Evolutionary conservation across 305 asterid species (phyloP).

Genomic region (Fraxinus velutina): DNA sequence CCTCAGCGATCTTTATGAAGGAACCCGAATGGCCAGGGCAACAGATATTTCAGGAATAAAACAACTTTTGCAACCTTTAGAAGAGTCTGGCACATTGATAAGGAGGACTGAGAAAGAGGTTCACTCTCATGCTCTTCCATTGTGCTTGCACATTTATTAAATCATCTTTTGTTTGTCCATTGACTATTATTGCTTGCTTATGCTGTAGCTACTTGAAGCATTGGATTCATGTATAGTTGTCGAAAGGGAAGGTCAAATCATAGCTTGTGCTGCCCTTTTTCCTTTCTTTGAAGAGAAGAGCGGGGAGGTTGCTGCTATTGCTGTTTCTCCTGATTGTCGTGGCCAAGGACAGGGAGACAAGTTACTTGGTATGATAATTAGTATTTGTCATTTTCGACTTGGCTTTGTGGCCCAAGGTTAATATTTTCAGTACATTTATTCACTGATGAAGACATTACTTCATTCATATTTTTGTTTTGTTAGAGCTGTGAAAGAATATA

Average conservation of each 20-base stretch:
- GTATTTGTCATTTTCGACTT: background rate
- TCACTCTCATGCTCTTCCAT: slow-evolving; percentile 10
- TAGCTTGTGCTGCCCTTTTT: slow-evolving; percentile 87
- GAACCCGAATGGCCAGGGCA: slow-evolving; percentile 70
- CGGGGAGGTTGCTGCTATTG: slow-evolving; percentile 95
- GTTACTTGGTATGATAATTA: slow-evolving; percentile 62
- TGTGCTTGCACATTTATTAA: slow-evolving; percentile 7
- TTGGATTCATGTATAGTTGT: slow-evolving; percentile 61
- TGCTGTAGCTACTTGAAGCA: slow-evolving; percentile 58
- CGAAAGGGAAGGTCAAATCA: slow-evolving; percentile 93
- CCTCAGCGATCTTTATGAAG: slow-evolving; percentile 91
- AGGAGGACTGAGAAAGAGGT: slow-evolving; percentile 85
- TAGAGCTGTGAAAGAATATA: background rate
- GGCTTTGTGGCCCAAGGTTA: background rate
- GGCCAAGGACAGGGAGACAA: slow-evolving; percentile 99
- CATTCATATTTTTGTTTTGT: background rate
- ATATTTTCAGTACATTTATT: background rate
- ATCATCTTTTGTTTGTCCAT: slow-evolving; percentile 7
- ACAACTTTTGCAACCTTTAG: slow-evolving; percentile 71
- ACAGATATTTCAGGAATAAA: slow-evolving; percentile 69
- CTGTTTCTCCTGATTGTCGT: slow-evolving; percentile 96
- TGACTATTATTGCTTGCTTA: slow-evolving; percentile 3
- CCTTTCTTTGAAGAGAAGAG: slow-evolving; percentile 71
- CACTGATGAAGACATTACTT: background rate
- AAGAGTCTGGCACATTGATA: slow-evolving; percentile 76